Evolutionary conservation across 441 rosid species (phyloP), one percentile per base, ranked within the genome.

Genomic region (Gossypium schwendimanii): DNA sequence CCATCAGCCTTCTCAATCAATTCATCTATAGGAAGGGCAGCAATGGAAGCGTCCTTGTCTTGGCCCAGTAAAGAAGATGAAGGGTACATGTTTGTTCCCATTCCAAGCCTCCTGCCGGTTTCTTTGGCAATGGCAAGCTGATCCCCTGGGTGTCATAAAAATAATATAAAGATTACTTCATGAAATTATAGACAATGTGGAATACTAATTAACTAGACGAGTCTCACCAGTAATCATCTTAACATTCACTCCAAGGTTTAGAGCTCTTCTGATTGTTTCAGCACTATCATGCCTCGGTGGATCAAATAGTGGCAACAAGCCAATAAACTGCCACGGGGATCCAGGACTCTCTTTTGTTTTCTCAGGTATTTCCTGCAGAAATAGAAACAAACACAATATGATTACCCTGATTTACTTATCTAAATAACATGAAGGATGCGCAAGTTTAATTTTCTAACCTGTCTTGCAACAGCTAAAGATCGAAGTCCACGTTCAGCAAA

Each of bases 281-380:
- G 97, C 96, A 79, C 97, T 92, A 61, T 92, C 97, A 78, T 92
- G 97, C 81, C 97, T 89, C 5, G 96, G 97, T 59, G 97, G 97
- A 85, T 92, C 97, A 73, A 92, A 92, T 31, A 92, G 85, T 55
- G 96, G 90, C 79, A 92, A 75, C 77, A 92, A 81, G 77, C 97
- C 96, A 66, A 87, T 77, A 78, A 90, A 57, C 69, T 89, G 85
- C 97, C 94, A 92, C 17, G 96, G 96, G 24, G 82, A 84, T 23
- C 97, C 97, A 5, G 89, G 72, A 75, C 87, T 73, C 6, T 90
- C 96, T 75, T 87, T 92, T 2, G 80, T 75, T 83, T 82, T 90
- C 83, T 89, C 97, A 10, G 96, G 97, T 71, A 92, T 82, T 81
- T 87, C 88, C 96, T 91, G 89, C 79, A 78, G 47, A 50, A 50